phyloP scores from a whole-genome alignment of 306 rosid genomes.

The Psophocarpus tetragonolobus region DNA sequence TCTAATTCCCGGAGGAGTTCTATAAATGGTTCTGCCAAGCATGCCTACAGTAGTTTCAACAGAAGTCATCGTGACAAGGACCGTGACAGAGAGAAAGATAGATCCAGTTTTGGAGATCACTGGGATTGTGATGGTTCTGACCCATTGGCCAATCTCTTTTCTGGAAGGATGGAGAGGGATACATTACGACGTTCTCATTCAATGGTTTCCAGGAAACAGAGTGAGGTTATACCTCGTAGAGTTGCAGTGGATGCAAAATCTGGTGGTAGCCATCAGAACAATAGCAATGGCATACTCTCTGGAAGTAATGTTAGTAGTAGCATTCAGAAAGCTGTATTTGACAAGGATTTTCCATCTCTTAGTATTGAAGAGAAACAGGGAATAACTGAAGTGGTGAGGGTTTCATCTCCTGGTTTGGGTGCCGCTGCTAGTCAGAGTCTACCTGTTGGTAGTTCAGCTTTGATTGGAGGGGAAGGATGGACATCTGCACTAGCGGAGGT shows the following conservation, averaged over 20 bases:
- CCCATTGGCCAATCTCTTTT: slow-evolving; percentile 58
- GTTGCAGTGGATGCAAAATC: slow-evolving; percentile 56
- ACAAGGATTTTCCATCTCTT: slow-evolving; percentile 92
- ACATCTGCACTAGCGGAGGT: slow-evolving; percentile 91
- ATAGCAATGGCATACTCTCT: slow-evolving; percentile 65
- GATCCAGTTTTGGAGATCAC: slow-evolving; percentile 60
- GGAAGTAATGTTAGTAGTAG: slow-evolving; percentile 53
- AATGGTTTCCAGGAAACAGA: slow-evolving; percentile 77
- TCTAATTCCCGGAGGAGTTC: slow-evolving; percentile 80
- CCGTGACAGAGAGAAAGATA: slow-evolving; percentile 91
- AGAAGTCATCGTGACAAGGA: slow-evolving; percentile 94
- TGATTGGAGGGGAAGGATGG: slow-evolving; percentile 95
- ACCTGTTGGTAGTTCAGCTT: slow-evolving; percentile 74
- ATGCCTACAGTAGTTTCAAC: slow-evolving; percentile 94
- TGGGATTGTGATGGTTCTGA: slow-evolving; percentile 83
- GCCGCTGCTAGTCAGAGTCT: slow-evolving; percentile 68
- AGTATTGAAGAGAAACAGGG: slow-evolving; percentile 87
- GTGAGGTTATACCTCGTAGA: slow-evolving; percentile 61
- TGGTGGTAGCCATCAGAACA: slow-evolving; percentile 51
- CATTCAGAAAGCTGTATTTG: slow-evolving; percentile 80
- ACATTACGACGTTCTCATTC: slow-evolving; percentile 78
- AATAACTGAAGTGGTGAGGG: slow-evolving; percentile 68
- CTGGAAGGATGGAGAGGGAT: slow-evolving; percentile 80
- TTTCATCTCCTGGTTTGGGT: slow-evolving; percentile 82
- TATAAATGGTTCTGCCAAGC: slow-evolving; percentile 83